phyloP scores from a whole-genome alignment of 306 rosid species.

The Medicago arabica region DNA sequence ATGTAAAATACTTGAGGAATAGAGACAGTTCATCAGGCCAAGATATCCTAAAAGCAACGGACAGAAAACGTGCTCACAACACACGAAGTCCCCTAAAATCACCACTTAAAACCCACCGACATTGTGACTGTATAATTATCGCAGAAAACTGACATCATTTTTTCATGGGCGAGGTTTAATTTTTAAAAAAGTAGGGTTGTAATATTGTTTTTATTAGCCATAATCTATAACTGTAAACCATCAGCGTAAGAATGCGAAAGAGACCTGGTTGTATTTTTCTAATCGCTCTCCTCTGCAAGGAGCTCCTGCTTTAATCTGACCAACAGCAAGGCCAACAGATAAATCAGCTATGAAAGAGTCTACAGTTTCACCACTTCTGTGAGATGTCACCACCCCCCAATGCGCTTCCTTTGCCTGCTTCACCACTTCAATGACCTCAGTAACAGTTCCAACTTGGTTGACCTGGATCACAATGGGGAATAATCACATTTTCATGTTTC shows the following conservation, averaged over 20 bases:
- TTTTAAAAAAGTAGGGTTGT: conserved; percentile 9
- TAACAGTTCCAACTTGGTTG: conserved; percentile 93
- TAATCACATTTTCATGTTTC: conserved; percentile 28
- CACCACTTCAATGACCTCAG: conserved; percentile 89
- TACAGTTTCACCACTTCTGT: conserved; percentile 91
- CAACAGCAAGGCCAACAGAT: conserved; percentile 86
- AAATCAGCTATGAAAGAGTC: conserved; percentile 93
- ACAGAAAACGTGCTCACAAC: not conserved
- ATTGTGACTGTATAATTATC: not conserved
- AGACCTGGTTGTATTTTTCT: conserved; percentile 93
- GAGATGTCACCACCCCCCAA: conserved; percentile 88
- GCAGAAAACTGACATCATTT: conserved; percentile 3
- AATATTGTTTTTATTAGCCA: conserved; percentile 31
- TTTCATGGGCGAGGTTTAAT: not conserved
- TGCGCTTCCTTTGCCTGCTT: conserved; percentile 83
- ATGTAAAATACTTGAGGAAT: too few relatives aligned
- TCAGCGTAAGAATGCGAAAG: conserved; percentile 39
- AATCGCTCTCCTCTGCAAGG: conserved; percentile 98
- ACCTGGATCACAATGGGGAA: conserved; percentile 56
- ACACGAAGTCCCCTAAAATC: not conserved
- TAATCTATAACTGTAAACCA: conserved; percentile 25
- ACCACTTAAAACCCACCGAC: not conserved
- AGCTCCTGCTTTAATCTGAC: conserved; percentile 96
- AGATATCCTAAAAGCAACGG: too few relatives aligned
- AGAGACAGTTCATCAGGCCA: too few relatives aligned